Conservation (phyloP, 1,284 basidiomycete genomes). For the Cryptococcus sp. region DNA sequence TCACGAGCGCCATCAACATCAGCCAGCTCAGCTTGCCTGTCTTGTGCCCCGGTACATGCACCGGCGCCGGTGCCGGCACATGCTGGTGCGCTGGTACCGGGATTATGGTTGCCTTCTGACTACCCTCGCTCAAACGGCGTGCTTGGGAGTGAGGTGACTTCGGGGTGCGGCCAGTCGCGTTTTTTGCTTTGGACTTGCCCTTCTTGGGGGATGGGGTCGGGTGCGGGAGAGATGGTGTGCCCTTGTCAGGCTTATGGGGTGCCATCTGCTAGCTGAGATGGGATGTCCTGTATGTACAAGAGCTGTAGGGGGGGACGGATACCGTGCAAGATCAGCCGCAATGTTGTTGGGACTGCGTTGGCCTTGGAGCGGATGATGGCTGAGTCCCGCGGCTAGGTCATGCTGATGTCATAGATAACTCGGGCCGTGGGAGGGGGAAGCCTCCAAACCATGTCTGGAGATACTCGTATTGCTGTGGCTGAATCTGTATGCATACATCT, state of each 20-base stretch:
- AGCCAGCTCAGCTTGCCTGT: slow-evolving; percentile 8
- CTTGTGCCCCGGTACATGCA: slow-evolving; percentile 1
- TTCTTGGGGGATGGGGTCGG: not conserved
- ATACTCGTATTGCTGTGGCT: too few relatives aligned
- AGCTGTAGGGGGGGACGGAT: too few relatives aligned
- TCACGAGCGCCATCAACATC: slow-evolving; percentile 11
- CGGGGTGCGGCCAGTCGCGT: not conserved
- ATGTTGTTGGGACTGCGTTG: too few relatives aligned
- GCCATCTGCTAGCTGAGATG: not conserved
- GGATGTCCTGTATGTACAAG: too few relatives aligned
- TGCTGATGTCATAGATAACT: too few relatives aligned
- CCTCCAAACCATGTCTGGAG: too few relatives aligned
- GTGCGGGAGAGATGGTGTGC: not conserved
- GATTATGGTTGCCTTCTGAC: not conserved
- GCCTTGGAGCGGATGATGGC: too few relatives aligned
- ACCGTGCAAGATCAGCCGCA: too few relatives aligned
- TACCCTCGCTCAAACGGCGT: not conserved
- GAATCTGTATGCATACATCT: too few relatives aligned
- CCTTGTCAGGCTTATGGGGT: not conserved
- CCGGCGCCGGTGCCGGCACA: not conserved
- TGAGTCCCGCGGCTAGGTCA: too few relatives aligned
- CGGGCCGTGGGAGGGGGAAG: too few relatives aligned
- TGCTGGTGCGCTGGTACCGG: not conserved
- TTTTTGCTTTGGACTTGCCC: not conserved
- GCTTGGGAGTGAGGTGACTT: not conserved